Base-by-base conservation (phyloP, 139 green algal species). In the Chlamydomonas applanata region DNA sequence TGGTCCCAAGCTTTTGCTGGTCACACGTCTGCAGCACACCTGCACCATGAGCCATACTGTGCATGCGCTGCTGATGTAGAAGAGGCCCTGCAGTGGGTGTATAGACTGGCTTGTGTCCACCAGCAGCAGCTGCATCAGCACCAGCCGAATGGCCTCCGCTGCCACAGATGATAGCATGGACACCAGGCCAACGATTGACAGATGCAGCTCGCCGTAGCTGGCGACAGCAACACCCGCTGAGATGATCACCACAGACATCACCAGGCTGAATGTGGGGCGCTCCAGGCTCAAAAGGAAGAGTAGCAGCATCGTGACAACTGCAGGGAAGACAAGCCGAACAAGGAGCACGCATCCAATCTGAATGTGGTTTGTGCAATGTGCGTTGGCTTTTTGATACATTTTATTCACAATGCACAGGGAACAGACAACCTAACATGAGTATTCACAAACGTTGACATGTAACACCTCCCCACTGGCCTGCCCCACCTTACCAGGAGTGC, bases 121-220 rank as follows among this genome's bases (percentile, higher is more conserved):
- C n/a, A 96, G 74, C 29, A 96, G 84, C 49, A 87, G 75, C 81
- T 96, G 91, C 19, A 89, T 96, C 81, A 96, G 85, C 35, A 96
- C 91, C 29, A 95, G 75, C 1, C 91, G 81, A 5, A 87, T 60
- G 11, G 80, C 79, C 72, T 96, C 91, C 44, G 88, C 87, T 1
- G 82, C 62, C 70, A 95, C 91, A n/a, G 67, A 84, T 1, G 79
- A 61, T 2, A 93, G 45, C 91, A 95, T 96, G 73, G 86, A 83
- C 33, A 74, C 29, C 20, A 96, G 56, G n/a, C 90, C 90, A 0
- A 90, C 7, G 25, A 83, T 5, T 60, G 63, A 85, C 40, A 93
- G 20, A 70, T 92, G 82, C 68, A 93, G 49, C 72, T 87, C 72
- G 3, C 91, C 91, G 29, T 89, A 89, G 5, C 71, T 85, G 0